A percentile compares a stretch with the other conserved stretches of the same genome.
phyloP scores from a whole-genome alignment of 2,329 filamentous ascomycete species.

The Verticillium nubilum region DNA sequence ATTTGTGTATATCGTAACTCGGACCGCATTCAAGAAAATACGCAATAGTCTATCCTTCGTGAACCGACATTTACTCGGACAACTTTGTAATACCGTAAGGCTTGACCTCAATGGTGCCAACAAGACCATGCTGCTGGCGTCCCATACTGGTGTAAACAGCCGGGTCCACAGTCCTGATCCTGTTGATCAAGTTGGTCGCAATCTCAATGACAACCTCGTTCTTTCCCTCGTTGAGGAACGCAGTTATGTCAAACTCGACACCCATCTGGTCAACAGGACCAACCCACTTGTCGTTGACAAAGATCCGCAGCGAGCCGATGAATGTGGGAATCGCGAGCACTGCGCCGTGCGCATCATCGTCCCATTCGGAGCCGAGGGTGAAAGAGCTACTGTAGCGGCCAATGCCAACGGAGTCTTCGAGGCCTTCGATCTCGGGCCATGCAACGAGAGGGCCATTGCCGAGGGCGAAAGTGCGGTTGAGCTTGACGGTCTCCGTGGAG shows the following conservation, averaged over 20 bases:
- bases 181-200: conserved; percentile 11
- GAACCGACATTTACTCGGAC: not conserved
- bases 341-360: conserved; percentile 2
- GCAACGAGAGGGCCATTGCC: conserved; percentile 2
- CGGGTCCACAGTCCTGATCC: conserved; percentile 1
- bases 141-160: not conserved
- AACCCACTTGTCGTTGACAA: conserved; percentile 7
- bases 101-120: conserved; percentile 1
- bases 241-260: conserved; percentile 4
- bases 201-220: conserved; percentile 8
- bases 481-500: conserved; percentile 4
- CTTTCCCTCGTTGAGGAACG: conserved; percentile 2
- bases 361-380: not conserved
- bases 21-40: not conserved
- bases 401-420: conserved; percentile 6
- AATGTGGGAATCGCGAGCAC: conserved; percentile 7
- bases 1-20: not conserved
- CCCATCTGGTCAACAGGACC: conserved; percentile 7
- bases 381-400: conserved; percentile 8
- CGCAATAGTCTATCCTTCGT: not conserved
- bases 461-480: conserved; percentile 2
- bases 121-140: conserved; percentile 6
- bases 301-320: conserved; percentile 8
- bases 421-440: conserved; percentile 5
- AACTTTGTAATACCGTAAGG: conserved; percentile 3